These are phyloP conservation scores for Metarhizium brunneum DNA, from an alignment of 2,329 filamentous ascomycete genomes.

Conservation along the genomic window DNA sequence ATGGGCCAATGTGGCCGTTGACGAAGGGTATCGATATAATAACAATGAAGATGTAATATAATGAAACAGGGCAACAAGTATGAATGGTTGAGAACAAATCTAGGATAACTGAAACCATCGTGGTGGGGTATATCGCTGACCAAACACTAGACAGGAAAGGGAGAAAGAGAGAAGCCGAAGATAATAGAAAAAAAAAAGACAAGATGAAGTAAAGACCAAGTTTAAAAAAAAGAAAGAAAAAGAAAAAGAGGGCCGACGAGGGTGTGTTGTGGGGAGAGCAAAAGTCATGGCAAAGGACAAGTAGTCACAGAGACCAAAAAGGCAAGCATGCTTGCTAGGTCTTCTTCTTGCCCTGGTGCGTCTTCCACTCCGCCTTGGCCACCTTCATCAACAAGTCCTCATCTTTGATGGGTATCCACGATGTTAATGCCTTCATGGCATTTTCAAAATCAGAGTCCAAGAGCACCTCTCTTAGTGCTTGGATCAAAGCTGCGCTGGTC, in stretches of 20 bases:
- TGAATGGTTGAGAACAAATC: not conserved
- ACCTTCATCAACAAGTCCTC: slow-evolving; percentile 91
- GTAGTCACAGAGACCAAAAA: slow-evolving; percentile 13
- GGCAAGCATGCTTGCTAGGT: slow-evolving; percentile 21
- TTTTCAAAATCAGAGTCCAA: slow-evolving; percentile 95
- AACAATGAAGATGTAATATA: not conserved
- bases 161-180: not conserved
- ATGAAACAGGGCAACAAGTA: not conserved
- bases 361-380: slow-evolving; percentile 77
- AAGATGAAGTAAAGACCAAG: not conserved
- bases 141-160: not conserved
- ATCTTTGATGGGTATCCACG: slow-evolving; percentile 88
- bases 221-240: slow-evolving; percentile 12
- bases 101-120: not conserved
- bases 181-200: not conserved
- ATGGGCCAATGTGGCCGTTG: not conserved
- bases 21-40: not conserved
- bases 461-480: slow-evolving; percentile 80
- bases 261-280: slow-evolving; percentile 8
- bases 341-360: slow-evolving; percentile 40
- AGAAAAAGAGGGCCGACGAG: slow-evolving; percentile 12
- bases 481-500: slow-evolving; percentile 79
- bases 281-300: slow-evolving; percentile 4
- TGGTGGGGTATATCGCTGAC: slow-evolving; percentile 1
- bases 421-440: slow-evolving; percentile 93